Base-by-base conservation (phyloP, 2,329 filamentous ascomycete genomes). In the Whalleya microplaca region DNA sequence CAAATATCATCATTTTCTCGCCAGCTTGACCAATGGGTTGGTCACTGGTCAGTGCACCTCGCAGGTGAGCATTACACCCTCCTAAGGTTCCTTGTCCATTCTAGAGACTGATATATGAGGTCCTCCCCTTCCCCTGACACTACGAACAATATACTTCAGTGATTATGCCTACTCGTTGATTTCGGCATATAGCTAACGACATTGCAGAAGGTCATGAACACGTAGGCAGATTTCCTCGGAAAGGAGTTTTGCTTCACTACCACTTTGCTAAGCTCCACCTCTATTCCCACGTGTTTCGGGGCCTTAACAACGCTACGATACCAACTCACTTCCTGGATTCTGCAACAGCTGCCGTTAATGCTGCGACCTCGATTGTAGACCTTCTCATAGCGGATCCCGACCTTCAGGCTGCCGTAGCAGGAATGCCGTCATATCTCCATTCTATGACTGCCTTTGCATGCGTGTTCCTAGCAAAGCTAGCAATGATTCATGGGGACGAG, bases 401-500 rank as follows among this genome's bases (percentile, higher is more conserved):
- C 29, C 72, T 81, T 3, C 71, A 74, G 2, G 70, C 72, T 9
- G 73, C 73, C 0, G 71, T 75, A 7, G 65, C 62, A 60, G 77
- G 80, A 1, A 78, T 82, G 67, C 80, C 80, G 1, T 77, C 78
- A 2, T 82, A 81, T 48, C 73, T 81, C 43, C 77, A 80, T 54
- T 79, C 77, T 44, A 83, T 82, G 80, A 80, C 78, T 0, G 78
- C 77, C 0, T 82, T 82, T 55, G 79, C 80, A 1, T 81, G 78
- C 62, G 78, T 81, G 62, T 82, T 83, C 56, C 71, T 82, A 1
- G 73, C 80, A 37, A 80, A 81, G 57, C 69, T 81, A 1, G 73
- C 78, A 1, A 72, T 74, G 21, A 79, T 77, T 23, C 75, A 78
- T 59, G 65, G 69, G 0, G 72, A 71, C 6, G 70, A 72, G 2